Base-by-base conservation (phyloP, 1,284 basidiomycete genomes). In the Rhodotorula mucilaginosa region DNA sequence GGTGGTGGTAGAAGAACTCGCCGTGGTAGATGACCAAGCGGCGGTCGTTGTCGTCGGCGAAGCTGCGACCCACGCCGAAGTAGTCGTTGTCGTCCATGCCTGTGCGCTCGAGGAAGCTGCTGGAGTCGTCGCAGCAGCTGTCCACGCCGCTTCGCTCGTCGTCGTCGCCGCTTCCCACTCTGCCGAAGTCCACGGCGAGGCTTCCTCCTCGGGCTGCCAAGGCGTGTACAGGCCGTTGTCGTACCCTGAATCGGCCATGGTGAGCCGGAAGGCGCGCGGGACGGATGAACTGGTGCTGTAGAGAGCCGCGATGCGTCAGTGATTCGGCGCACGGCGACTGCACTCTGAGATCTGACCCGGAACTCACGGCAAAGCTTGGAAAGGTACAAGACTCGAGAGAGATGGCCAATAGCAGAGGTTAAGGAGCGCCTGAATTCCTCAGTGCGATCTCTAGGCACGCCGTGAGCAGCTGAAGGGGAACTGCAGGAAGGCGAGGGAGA, bases 211-310 rank as follows among this genome's bases (percentile, higher is more conserved):
- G 13, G 63, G 61, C 8, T 57, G 62, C 65, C 68, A 68, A 0
- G 69, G 69, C 0, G 72, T 73, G 58, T 70, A 74, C 60, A 67
- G 62, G 2, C 73, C 73, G 51, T 68, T 61, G 58, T 74, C 61
- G 63, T 72, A 74, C 10, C 63, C 62, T 8, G 59, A 58, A 2
- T 46, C 29, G 7, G 54, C 26, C 54, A 56, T 56, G 23, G 49
- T 51, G 6, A 19, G 19, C 19, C 19, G 18, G 19, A 51, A 13
- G 5, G 39, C 10, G 39, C 19, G 12, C 6, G n/a, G 13, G 23
- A 21, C 6, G 52, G n/a, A 1, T 29, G n/a, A n/a, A n/a, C n/a
- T 8, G 21, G 51, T 23, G 12, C 51, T 52, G 51, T 52, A 7
- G 21, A 8, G 23, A 8, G 23, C 10, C 13, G 21, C 49, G 49